A percentile compares a stretch with the other conserved stretches of the same genome.
phyloP scores from a whole-genome alignment of 2,329 filamentous ascomycete species.

The Trichoderma sp. region DNA sequence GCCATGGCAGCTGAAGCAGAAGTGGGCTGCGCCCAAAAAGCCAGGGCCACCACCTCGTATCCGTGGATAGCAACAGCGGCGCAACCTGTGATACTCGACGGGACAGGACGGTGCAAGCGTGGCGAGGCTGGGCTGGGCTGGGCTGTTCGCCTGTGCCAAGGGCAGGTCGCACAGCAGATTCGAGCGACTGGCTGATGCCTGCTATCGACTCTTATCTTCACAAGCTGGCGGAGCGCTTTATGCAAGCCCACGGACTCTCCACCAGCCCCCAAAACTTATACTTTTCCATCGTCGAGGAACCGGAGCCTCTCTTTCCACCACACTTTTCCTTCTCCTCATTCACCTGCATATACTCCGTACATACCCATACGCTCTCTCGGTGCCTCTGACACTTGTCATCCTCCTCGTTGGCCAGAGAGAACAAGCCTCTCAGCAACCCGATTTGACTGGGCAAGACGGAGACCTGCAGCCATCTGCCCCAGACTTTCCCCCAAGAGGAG shows the following conservation, averaged over 20 bases:
- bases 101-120: background rate
- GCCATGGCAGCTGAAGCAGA: constrained; percentile 4
- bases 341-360: constrained; percentile 6
- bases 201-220: background rate
- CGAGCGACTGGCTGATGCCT: background rate
- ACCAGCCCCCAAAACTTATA: constrained; percentile 19
- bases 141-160: background rate
- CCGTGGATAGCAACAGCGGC: constrained; percentile 17
- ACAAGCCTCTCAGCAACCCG: background rate
- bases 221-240: background rate
- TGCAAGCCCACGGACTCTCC: constrained; percentile 13
- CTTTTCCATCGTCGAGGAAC: constrained; percentile 18
- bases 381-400: background rate
- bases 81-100: background rate
- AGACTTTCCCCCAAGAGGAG: constrained; percentile 10
- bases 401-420: background rate
- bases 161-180: background rate
- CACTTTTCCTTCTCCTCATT: constrained; percentile 5
- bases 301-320: constrained; percentile 5
- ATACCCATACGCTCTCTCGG: background rate
- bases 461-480: constrained; percentile 11
- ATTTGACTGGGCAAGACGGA: background rate
- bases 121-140: background rate
- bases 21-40: background rate
- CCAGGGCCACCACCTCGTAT: constrained; percentile 18